Evolutionary conservation across 176 grass and related monocot species (phyloP), one percentile per base, ranked within the genome.

Genomic region (Musa beccarii): DNA sequence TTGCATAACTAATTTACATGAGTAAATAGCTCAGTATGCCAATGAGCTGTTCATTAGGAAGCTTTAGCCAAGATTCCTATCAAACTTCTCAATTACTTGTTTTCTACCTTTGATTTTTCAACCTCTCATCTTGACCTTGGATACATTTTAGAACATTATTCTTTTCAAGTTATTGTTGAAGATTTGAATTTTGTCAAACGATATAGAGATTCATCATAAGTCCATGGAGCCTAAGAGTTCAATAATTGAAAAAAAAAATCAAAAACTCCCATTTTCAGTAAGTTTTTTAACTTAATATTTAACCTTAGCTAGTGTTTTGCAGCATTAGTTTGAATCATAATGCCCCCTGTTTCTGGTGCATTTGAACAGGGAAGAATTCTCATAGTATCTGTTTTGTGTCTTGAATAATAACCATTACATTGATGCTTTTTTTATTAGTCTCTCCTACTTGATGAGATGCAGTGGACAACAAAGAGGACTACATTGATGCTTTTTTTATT

Each of bases 141-240:
- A 57, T 51, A 16, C 61, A 65, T 56, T 68, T 24, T 11, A 1
- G 75, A 49, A 12, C 4, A 50, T 55, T 22, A 0, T 25, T 55
- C 81, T 49, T 64, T 76, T 53, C 74, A 92, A 86, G 49, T 92
- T 68, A 11, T 1, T 19, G 86, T 82, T 76, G 21, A 21, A 7
- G 79, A 92, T 20, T 75, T 89, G 52, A 92, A 86, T 80, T 92
- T 78, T 82, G 84, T 92, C 70, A 12, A 66, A 51, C 20, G 0
- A 16, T 28, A 65, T 63, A 74, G 79, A 82, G 61, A 70, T 34
- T 80, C 25, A 43, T 66, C 70, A 75, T 49, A 82, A 75, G 24
- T 23, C 25, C n/a, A 63, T 17, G 10, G 24, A 63, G 50, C 62
- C 64, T 54, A 28, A 66, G 13, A 50, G 52, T 8, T 57, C 51